These are phyloP conservation scores for Colletotrichum australisinense DNA, from an alignment of 2,329 filamentous ascomycete genomes.

Conservation along the genomic window DNA sequence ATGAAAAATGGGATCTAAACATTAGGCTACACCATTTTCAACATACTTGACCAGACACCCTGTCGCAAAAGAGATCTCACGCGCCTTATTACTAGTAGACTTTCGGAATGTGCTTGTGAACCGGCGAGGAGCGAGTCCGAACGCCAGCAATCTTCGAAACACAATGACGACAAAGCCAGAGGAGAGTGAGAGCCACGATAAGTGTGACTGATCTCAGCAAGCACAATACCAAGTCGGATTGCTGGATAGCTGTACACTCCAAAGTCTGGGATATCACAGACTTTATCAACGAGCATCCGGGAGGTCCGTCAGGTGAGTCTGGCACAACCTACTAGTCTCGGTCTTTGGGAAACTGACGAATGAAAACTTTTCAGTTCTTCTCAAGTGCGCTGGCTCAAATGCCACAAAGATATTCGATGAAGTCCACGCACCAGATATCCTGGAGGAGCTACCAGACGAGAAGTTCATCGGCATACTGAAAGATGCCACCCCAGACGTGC, in stretches of 20 bases:
- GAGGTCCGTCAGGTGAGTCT: conserved; percentile 46
- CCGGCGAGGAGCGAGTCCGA: not conserved
- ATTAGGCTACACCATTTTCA: not conserved
- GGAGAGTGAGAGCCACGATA: conserved; percentile 24
- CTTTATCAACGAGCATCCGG: conserved; percentile 62
- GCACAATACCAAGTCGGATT: conserved; percentile 60
- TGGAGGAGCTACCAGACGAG: conserved; percentile 41
- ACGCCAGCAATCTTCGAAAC: not conserved
- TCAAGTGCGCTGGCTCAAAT: conserved; percentile 48
- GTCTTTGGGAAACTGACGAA: not conserved
- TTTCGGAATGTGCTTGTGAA: not conserved
- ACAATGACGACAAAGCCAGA: conserved; percentile 7
- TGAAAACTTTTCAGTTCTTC: conserved; percentile 56
- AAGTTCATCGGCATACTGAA: conserved; percentile 43
- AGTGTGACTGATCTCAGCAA: conserved; percentile 52
- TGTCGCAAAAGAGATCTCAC: not conserved
- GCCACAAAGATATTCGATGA: conserved; percentile 48
- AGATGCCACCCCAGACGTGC: conserved; percentile 44
- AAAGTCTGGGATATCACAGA: conserved; percentile 77
- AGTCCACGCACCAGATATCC: conserved; percentile 44
- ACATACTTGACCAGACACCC: too few species aligned
- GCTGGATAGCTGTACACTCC: conserved; percentile 77
- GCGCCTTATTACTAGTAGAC: too few species aligned
- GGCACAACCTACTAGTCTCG: not conserved
- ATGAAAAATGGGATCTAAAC: not conserved